Conservation (phyloP, 2,329 filamentous ascomycete genomes). For the Epichloe sylvatica region DNA sequence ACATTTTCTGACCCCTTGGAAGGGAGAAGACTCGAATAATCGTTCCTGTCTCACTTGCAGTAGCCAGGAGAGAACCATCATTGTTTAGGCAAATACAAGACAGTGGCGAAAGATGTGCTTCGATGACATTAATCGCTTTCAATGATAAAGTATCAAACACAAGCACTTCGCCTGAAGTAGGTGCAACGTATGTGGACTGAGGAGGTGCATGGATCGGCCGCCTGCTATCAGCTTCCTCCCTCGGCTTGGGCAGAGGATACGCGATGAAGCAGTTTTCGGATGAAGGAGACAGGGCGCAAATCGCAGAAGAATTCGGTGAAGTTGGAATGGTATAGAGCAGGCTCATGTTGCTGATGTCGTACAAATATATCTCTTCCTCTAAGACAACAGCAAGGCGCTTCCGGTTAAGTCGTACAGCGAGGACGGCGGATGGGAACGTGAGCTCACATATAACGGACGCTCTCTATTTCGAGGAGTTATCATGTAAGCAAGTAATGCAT, state of each 20-base stretch:
- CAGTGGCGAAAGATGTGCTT: conserved; percentile 83
- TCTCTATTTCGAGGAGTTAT: conserved; percentile 26
- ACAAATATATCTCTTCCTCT: conserved; percentile 93
- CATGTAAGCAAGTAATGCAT: conserved; percentile 3
- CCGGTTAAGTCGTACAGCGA: conserved; percentile 85
- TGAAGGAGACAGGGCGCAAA: conserved; percentile 84
- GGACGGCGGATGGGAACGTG: conserved; percentile 91
- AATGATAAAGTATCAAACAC: conserved; percentile 82
- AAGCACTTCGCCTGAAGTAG: conserved; percentile 81
- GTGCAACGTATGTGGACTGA: conserved; percentile 59
- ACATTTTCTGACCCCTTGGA: conserved; percentile 80
- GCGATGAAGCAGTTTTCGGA: conserved; percentile 94
- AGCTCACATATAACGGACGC: conserved; percentile 90
- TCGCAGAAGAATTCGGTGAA: conserved; percentile 80
- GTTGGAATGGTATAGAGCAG: conserved; percentile 85
- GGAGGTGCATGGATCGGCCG: conserved; percentile 76
- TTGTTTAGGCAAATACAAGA: conserved; percentile 85
- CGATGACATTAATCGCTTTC: conserved; percentile 88
- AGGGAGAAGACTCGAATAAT: conserved; percentile 94
- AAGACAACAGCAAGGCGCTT: conserved; percentile 87
- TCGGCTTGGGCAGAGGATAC: conserved; percentile 70
- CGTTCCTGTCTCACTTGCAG: conserved; percentile 91
- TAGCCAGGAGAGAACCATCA: conserved; percentile 82
- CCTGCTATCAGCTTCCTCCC: conserved; percentile 42
- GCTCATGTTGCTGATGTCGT: conserved; percentile 98